Conservation (phyloP, 2,329 filamentous ascomycete genomes). For the Phoma sp. region DNA sequence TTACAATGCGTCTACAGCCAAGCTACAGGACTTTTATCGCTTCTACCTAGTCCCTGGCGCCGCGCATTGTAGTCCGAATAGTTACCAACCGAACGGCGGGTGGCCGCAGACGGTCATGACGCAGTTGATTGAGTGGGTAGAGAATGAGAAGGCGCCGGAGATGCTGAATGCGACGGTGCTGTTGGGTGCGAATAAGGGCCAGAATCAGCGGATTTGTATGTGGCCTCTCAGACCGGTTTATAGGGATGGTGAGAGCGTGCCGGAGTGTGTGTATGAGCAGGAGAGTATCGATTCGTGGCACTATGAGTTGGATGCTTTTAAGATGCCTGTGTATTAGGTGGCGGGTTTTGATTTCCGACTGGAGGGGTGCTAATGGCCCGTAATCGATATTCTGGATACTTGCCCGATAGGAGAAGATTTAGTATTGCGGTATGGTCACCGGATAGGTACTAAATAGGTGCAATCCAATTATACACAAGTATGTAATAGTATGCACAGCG, state of each 20-base stretch:
- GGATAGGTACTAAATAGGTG: too few species aligned
- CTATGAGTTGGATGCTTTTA: conserved; percentile 50
- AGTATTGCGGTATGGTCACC: too few species aligned
- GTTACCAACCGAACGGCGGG: conserved; percentile 36
- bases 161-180: conserved; percentile 53
- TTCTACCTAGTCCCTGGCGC: conserved; percentile 64
- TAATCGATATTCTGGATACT: too few species aligned
- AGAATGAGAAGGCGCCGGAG: conserved; percentile 55
- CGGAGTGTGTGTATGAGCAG: conserved; percentile 51
- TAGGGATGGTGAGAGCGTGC: conserved; percentile 39
- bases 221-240: conserved; percentile 56
- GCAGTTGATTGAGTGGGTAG: conserved; percentile 58
- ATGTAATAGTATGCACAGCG: too few species aligned
- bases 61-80: conserved; percentile 55
- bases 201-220: conserved; percentile 50
- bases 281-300: conserved; percentile 50
- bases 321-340: conserved; percentile 25
- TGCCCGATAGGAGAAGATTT: too few species aligned
- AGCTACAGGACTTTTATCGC: conserved; percentile 62
- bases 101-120: conserved; percentile 53
- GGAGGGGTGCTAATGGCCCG: too few species aligned
- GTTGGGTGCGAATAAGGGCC: conserved; percentile 40
- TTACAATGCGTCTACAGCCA: conserved; percentile 49
- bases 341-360: too few species aligned
- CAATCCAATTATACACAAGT: too few species aligned